Conservation (phyloP, 352 stramenopile genomes). For the Pythium aphanidermatum region DNA sequence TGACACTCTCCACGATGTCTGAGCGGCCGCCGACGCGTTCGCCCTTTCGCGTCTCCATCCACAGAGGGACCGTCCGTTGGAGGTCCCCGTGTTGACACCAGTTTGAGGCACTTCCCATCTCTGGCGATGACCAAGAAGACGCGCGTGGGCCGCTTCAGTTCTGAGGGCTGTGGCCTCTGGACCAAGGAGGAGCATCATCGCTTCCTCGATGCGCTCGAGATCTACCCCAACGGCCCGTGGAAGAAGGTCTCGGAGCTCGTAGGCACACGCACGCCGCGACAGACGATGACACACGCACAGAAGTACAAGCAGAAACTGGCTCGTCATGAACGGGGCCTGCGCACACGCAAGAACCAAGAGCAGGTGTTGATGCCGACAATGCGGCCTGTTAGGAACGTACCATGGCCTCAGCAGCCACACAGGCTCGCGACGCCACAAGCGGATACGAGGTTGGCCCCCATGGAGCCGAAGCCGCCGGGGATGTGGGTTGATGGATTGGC, state of each 20-base stretch:
- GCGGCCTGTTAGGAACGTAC: slow-evolving; percentile 1
- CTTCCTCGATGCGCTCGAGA: slow-evolving; percentile 22
- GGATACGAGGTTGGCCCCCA: too few relatives aligned
- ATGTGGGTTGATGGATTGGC: too few relatives aligned
- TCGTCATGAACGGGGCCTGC: slow-evolving; percentile 20
- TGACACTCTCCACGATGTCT: too few relatives aligned
- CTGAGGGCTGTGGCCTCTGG: slow-evolving; percentile 15
- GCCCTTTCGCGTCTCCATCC: too few relatives aligned
- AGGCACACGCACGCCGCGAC: slow-evolving; percentile 17
- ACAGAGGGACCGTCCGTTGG: too few relatives aligned
- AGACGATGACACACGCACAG: slow-evolving; percentile 32
- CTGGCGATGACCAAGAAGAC: background rate
- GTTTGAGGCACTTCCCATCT: too few relatives aligned
- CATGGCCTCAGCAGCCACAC: background rate
- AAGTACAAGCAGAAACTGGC: slow-evolving; percentile 32
- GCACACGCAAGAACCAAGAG: background rate
- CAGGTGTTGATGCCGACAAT: background rate
- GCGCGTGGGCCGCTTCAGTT: background rate
- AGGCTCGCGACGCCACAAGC: too few relatives aligned
- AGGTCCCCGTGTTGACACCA: too few relatives aligned
- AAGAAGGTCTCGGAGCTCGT: slow-evolving; percentile 18
- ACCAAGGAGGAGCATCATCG: slow-evolving; percentile 23
- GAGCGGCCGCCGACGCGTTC: too few relatives aligned
- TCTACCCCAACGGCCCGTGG: slow-evolving; percentile 24
- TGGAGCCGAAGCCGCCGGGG: too few relatives aligned